Evolutionary conservation across 139 green algal genomes (phyloP).

Genomic region (Desmodesmus armatus): DNA sequence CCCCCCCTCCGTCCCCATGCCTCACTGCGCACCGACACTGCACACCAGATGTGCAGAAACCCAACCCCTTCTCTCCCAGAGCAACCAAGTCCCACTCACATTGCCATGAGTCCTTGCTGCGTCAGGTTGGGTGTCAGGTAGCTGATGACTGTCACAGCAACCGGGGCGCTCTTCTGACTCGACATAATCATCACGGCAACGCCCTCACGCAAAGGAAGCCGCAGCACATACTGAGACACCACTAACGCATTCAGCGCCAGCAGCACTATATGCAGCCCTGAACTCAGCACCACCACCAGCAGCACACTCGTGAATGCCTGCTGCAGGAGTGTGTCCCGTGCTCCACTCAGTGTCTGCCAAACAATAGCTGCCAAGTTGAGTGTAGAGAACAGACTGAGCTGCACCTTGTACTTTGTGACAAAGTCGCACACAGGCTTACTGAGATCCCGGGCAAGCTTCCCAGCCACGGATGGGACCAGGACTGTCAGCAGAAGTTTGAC

Average conservation of each 20-base stretch:
- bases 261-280: slow-evolving; percentile 70
- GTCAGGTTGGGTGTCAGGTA: slow-evolving; percentile 29
- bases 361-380: slow-evolving; percentile 79
- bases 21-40: no score
- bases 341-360: slow-evolving; percentile 79
- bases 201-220: slow-evolving; percentile 52
- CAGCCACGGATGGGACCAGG: slow-evolving; percentile 52
- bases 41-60: no score
- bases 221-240: slow-evolving; percentile 46
- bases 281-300: slow-evolving; percentile 63
- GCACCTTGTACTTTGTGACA: slow-evolving; percentile 56
- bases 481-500: slow-evolving; percentile 79
- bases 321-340: slow-evolving; percentile 58
- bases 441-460: slow-evolving; percentile 53
- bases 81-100: no score
- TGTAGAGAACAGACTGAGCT: slow-evolving; percentile 64
- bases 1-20: no score
- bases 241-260: slow-evolving; percentile 56
- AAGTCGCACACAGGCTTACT: slow-evolving; percentile 48
- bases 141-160: slow-evolving; percentile 43
- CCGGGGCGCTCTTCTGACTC: slow-evolving; percentile 67
- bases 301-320: slow-evolving; percentile 64
- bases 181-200: slow-evolving; percentile 64
- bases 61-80: no score
- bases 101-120: slow-evolving; percentile 38